These are phyloP conservation scores for Coccomyxa sp. DNA, from an alignment of 139 green algal genomes.

Conservation along the genomic window DNA sequence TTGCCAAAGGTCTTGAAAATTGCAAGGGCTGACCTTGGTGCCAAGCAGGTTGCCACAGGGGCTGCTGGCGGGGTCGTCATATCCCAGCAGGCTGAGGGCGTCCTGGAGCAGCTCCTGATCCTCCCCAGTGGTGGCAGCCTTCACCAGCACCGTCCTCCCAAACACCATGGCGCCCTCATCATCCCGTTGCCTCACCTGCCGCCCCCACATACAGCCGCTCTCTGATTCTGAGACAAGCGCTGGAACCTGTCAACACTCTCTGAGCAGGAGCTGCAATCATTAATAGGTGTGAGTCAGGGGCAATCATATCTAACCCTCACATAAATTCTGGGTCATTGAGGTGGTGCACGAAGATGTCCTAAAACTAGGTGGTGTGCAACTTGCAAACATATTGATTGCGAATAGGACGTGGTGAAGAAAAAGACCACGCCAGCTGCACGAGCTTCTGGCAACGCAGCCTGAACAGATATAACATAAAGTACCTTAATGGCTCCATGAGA, in stretches of 20 bases:
- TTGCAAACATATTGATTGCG: too few relatives aligned
- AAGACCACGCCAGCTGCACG: too few relatives aligned
- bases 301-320: neutral
- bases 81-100: constrained; percentile 64
- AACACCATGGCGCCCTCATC: constrained; percentile 52
- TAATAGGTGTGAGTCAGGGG: neutral
- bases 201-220: neutral
- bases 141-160: constrained; percentile 28
- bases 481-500: too few relatives aligned
- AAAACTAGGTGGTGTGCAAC: too few relatives aligned
- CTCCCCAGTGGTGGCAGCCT: neutral
- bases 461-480: too few relatives aligned
- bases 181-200: constrained; percentile 30
- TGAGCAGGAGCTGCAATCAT: neutral
- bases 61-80: constrained; percentile 46
- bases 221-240: neutral
- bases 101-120: constrained; percentile 43
- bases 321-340: neutral
- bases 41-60: constrained; percentile 55
- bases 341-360: neutral
- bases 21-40: too few relatives aligned
- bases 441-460: too few relatives aligned
- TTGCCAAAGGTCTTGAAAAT: too few relatives aligned
- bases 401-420: too few relatives aligned
- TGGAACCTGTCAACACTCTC: neutral